Conservation (phyloP, 768 basidiomycete species). For the Termitomyces bulborhizus region DNA sequence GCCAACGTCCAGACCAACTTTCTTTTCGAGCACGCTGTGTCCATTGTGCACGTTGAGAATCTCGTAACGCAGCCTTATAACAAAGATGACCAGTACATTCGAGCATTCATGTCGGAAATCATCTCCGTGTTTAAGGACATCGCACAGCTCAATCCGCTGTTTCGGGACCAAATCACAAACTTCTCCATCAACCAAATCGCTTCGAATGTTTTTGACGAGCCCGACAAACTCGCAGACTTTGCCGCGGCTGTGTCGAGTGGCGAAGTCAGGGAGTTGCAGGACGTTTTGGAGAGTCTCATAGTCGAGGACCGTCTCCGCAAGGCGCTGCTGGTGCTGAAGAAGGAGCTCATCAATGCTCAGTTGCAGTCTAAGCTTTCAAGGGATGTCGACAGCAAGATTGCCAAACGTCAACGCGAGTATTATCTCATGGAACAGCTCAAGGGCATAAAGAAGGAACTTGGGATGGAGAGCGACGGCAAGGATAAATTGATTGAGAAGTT, state of each 20-base stretch:
- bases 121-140: constrained; percentile 98
- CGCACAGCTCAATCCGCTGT: constrained; percentile 92
- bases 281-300: constrained; percentile 80
- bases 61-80: constrained; percentile 75
- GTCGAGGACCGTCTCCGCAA: constrained; percentile 89
- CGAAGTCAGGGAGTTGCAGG: constrained; percentile 89
- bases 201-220: constrained; percentile 93
- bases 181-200: constrained; percentile 92
- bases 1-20: constrained; percentile 79
- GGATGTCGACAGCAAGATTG: constrained; percentile 93
- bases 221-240: constrained; percentile 95
- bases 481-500: constrained; percentile 93
- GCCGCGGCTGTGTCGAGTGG: constrained; percentile 93
- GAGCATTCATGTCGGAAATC: constrained; percentile 95
- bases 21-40: constrained; percentile 75
- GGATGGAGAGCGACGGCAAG: constrained; percentile 93
- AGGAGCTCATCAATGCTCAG: constrained; percentile 96
- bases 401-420: constrained; percentile 90
- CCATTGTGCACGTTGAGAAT: constrained; percentile 86
- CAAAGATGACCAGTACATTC: constrained; percentile 92
- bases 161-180: constrained; percentile 97
- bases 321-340: constrained; percentile 89
- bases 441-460: constrained; percentile 93
- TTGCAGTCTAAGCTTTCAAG: constrained; percentile 87
- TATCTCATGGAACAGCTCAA: constrained; percentile 97